Evolutionary conservation across 2,329 filamentous ascomycete species (phyloP).

Genomic region (Fusarium gaditjirri): DNA sequence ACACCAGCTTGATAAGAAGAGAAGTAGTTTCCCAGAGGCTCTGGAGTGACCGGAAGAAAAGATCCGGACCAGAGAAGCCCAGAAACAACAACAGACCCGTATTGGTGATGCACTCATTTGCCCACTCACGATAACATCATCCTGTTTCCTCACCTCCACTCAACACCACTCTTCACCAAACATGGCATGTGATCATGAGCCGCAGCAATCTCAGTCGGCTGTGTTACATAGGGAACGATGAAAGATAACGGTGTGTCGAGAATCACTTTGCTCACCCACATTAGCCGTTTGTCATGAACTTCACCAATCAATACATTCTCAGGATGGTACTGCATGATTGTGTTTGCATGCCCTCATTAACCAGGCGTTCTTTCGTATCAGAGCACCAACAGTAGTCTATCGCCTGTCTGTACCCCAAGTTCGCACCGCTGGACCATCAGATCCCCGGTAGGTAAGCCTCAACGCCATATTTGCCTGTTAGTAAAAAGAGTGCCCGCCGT

Average conservation of each 20-base stretch:
- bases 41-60: constrained; percentile 14
- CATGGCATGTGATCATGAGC: constrained; percentile 16
- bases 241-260: constrained; percentile 24
- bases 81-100: constrained; percentile 8
- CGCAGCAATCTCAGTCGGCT: background rate
- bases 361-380: constrained; percentile 27
- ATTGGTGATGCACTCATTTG: constrained; percentile 6
- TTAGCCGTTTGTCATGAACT: constrained; percentile 7
- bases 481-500: constrained; percentile 20
- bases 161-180: background rate
- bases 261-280: constrained; percentile 9
- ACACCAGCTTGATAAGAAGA: background rate
- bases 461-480: constrained; percentile 31
- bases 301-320: constrained; percentile 24
- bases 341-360: constrained; percentile 30
- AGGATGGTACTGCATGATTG: constrained; percentile 23
- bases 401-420: constrained; percentile 10
- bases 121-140: constrained; percentile 16
- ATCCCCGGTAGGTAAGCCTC: constrained; percentile 22
- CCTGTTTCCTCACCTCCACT: background rate
- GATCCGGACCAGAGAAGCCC: background rate
- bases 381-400: constrained; percentile 33
- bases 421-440: constrained; percentile 13
- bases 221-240: constrained; percentile 5
- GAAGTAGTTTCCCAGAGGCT: background rate